Evolutionary conservation across 805 yeast species (phyloP).

Genomic region (Saturnispora galanensis): DNA sequence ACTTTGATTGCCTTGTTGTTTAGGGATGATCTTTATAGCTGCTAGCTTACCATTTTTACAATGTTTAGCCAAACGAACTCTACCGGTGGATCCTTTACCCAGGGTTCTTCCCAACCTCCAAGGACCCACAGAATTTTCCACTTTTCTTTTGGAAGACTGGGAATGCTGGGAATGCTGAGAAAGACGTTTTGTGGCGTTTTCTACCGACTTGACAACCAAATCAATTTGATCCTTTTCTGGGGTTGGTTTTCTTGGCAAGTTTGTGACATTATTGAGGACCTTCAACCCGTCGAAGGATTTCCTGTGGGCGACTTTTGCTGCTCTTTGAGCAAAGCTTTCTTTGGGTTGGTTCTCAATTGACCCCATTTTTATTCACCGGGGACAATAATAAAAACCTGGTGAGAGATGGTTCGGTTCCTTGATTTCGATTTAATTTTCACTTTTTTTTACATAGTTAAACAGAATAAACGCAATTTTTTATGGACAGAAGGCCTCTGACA

Average conservation of each 20-base stretch:
- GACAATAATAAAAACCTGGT: neutral
- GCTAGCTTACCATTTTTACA: slow-evolving; percentile 62
- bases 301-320: slow-evolving; percentile 17
- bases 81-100: slow-evolving; percentile 77
- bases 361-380: neutral
- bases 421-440: no score
- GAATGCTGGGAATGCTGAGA: slow-evolving; percentile 33
- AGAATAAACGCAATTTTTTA: no score
- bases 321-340: slow-evolving; percentile 20
- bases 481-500: no score
- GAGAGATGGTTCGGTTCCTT: no score
- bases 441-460: no score
- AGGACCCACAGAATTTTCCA: slow-evolving; percentile 53
- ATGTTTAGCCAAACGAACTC: slow-evolving; percentile 69
- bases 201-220: slow-evolving; percentile 32
- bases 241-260: neutral
- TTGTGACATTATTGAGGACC: slow-evolving; percentile 2
- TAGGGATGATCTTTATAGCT: slow-evolving; percentile 76
- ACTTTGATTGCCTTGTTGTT: slow-evolving; percentile 35
- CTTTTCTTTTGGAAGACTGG: slow-evolving; percentile 24
- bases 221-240: slow-evolving; percentile 23
- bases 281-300: neutral
- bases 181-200: slow-evolving; percentile 29
- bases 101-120: slow-evolving; percentile 74
- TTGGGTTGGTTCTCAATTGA: neutral